Conservation (phyloP, 768 basidiomycete genomes). For the Rhizopogon vesiculosus region DNA sequence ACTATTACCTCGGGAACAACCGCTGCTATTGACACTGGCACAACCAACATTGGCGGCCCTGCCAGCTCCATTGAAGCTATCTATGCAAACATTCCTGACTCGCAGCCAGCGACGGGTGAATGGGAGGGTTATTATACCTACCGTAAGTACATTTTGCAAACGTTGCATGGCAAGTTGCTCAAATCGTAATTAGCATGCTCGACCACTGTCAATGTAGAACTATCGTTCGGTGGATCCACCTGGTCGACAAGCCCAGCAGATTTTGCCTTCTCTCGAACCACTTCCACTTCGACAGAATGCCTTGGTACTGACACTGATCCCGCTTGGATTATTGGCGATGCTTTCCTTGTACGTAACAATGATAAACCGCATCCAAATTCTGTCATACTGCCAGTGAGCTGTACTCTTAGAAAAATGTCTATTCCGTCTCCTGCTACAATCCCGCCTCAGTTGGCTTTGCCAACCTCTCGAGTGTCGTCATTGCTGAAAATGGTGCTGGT, state of each 20-base stretch:
- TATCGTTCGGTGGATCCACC: conserved; percentile 40
- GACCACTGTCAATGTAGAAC: conserved; percentile 30
- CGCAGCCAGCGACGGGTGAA: conserved; percentile 28
- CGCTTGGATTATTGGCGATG: conserved; percentile 52
- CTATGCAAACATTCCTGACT: conserved; percentile 42
- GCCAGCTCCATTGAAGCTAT: conserved; percentile 32
- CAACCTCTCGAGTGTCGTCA: conserved; percentile 28
- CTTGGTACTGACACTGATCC: conserved; percentile 35
- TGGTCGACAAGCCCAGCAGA: conserved; percentile 49
- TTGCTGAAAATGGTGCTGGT: conserved; percentile 24
- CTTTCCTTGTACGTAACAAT: conserved; percentile 32
- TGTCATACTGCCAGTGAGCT: neutral
- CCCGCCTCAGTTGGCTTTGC: conserved; percentile 52
- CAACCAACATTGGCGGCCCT: conserved; percentile 56
- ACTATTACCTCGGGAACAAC: conserved; percentile 14
- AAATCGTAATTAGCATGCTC: conserved; percentile 23
- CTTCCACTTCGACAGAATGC: conserved; percentile 34
- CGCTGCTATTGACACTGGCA: conserved; percentile 61
- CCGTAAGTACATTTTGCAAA: conserved; percentile 20
- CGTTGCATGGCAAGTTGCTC: neutral
- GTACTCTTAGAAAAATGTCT: conserved; percentile 45
- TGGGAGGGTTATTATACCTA: conserved; percentile 47
- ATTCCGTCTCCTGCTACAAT: conserved; percentile 47
- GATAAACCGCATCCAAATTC: neutral
- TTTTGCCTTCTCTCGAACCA: conserved; percentile 38